Percentiles rank a stretch among this genome's conserved stretches.
Evolutionary conservation across 2,329 filamentous ascomycete genomes (phyloP).

Genomic region (Paecilomyces sp.): DNA sequence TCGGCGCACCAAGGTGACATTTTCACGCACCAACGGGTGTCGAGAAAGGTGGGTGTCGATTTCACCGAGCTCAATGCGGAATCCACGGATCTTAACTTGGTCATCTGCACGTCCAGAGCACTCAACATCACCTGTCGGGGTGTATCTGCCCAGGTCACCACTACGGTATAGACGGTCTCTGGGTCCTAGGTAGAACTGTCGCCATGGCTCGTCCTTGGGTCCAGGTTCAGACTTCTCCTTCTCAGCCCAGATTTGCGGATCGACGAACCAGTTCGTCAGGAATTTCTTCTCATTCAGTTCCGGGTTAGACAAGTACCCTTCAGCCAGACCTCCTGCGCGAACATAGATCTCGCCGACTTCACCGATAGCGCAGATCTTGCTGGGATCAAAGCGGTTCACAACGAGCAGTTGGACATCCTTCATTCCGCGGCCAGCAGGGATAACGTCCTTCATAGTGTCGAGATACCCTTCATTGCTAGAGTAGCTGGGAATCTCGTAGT

Average conservation of each 20-base stretch:
- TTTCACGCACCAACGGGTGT: slow-evolving; percentile 71
- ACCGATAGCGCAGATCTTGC: slow-evolving; percentile 67
- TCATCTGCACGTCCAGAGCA: slow-evolving; percentile 75
- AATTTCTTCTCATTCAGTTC: slow-evolving; percentile 71
- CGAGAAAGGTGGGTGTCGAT: slow-evolving; percentile 78
- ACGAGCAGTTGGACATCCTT: slow-evolving; percentile 81
- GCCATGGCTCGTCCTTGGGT: slow-evolving; percentile 61
- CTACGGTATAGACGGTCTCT: slow-evolving; percentile 81
- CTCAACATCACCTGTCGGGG: slow-evolving; percentile 63
- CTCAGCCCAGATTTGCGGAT: slow-evolving; percentile 62
- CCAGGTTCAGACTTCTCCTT: slow-evolving; percentile 51
- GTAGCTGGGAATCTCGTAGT: slow-evolving; percentile 66
- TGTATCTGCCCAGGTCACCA: slow-evolving; percentile 76
- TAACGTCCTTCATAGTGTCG: slow-evolving; percentile 62
- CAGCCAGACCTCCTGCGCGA: slow-evolving; percentile 73
- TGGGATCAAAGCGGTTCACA: slow-evolving; percentile 61
- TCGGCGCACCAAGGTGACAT: slow-evolving; percentile 75
- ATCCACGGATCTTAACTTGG: slow-evolving; percentile 94
- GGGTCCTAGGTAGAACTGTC: slow-evolving; percentile 69
- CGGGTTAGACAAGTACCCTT: slow-evolving; percentile 62
- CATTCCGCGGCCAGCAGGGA: slow-evolving; percentile 83
- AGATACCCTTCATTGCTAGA: slow-evolving; percentile 57
- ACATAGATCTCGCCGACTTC: slow-evolving; percentile 81
- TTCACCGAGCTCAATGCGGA: slow-evolving; percentile 89
- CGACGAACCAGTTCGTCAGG: slow-evolving; percentile 77